phyloP scores from a whole-genome alignment of 768 basidiomycete genomes.

The Coprinopsis marcescibilis region DNA sequence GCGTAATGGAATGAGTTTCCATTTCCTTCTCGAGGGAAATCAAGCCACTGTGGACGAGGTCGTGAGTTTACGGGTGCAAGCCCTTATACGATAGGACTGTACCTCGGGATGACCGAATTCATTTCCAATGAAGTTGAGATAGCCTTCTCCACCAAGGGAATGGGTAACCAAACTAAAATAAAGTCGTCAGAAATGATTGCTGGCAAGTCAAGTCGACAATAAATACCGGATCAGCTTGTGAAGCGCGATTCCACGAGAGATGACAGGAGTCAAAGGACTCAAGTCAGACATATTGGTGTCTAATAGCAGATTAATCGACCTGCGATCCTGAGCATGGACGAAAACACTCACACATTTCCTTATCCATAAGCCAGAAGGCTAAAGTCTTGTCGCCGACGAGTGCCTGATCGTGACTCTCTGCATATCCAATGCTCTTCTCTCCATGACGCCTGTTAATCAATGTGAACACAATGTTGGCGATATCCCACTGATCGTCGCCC shows the following conservation, averaged over 20 bases:
- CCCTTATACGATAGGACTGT: too few relatives aligned
- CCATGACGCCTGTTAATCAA: slow-evolving; percentile 83
- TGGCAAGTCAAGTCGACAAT: background rate
- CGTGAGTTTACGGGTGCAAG: too few relatives aligned
- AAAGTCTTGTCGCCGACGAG: slow-evolving; percentile 98
- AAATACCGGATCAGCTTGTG: slow-evolving; percentile 96
- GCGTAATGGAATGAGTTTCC: slow-evolving; percentile 96
- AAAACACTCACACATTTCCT: slow-evolving; percentile 88
- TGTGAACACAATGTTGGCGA: slow-evolving; percentile 82
- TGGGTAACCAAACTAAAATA: slow-evolving; percentile 73
- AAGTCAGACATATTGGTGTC: slow-evolving; percentile 95
- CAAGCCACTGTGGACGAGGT: slow-evolving; percentile 91
- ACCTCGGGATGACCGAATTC: slow-evolving; percentile 99
- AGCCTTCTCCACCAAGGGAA: slow-evolving; percentile 93
- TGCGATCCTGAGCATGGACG: background rate
- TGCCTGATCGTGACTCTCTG: slow-evolving; percentile 97
- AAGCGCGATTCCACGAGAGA: slow-evolving; percentile 84
- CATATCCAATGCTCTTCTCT: slow-evolving; percentile 90
- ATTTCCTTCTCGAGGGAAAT: slow-evolving; percentile 97
- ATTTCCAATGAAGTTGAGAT: slow-evolving; percentile 96
- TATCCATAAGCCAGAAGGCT: slow-evolving; percentile 99
- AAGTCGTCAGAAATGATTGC: too few relatives aligned
- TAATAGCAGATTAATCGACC: slow-evolving; percentile 21
- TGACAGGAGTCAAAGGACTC: slow-evolving; percentile 71
- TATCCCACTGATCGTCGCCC: slow-evolving; percentile 81